A percentile compares a stretch with the other conserved stretches of the same genome.
phyloP scores from a whole-genome alignment of 371 early-diverging fungal genomes.

The Mortierella polycephala region DNA sequence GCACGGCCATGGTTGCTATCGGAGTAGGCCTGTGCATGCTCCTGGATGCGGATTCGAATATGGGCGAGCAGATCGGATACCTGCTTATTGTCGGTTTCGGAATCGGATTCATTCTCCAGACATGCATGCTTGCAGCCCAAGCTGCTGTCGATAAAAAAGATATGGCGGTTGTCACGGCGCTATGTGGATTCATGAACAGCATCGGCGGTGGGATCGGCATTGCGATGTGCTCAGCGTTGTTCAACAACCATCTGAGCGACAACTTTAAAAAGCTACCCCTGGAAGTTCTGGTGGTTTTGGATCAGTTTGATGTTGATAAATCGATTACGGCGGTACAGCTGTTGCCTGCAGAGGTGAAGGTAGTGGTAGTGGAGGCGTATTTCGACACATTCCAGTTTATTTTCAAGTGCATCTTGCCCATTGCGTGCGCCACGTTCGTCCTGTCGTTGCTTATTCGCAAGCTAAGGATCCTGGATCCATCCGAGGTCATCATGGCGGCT shows the following conservation, averaged over 20 bases:
- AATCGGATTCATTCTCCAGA: constrained; percentile 71
- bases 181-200: constrained; percentile 69
- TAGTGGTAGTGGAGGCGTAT: constrained; percentile 53
- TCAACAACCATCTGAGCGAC: constrained; percentile 55
- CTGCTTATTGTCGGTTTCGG: constrained; percentile 72
- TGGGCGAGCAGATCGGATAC: constrained; percentile 62
- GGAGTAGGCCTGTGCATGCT: constrained; percentile 63
- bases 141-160: constrained; percentile 61
- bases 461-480: constrained; percentile 39
- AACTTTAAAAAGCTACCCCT: constrained; percentile 3
- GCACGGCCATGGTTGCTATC: constrained; percentile 56
- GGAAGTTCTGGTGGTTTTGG: not conserved
- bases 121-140: constrained; percentile 69
- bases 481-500: constrained; percentile 42
- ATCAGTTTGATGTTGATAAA: constrained; percentile 24
- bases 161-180: constrained; percentile 71
- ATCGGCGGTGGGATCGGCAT: constrained; percentile 73
- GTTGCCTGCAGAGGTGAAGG: constrained; percentile 49
- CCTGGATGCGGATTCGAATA: constrained; percentile 54
- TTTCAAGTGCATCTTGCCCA: constrained; percentile 59
- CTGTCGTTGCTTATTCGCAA: constrained; percentile 54
- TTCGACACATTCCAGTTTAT: constrained; percentile 58
- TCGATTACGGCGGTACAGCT: constrained; percentile 52
- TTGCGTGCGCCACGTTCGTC: constrained; percentile 56
- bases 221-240: constrained; percentile 60